Evolutionary conservation across 306 rosid genomes (phyloP).

Genomic region (Begonia masoniana): DNA sequence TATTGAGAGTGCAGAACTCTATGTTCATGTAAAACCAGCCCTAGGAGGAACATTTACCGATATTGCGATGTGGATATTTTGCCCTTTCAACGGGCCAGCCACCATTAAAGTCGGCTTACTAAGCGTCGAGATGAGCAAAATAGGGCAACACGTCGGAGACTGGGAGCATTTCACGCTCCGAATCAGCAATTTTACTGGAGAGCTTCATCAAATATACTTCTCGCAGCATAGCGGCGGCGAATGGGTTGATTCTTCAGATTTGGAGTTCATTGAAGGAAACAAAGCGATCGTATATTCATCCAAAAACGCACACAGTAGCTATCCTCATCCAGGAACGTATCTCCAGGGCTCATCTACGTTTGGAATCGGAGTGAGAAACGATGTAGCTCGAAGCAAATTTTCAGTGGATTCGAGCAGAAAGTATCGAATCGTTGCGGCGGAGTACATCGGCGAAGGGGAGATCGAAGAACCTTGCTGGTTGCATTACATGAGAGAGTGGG

Average conservation of each 20-base stretch:
- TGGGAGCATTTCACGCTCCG: slow-evolving; percentile 99
- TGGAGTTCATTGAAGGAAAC: slow-evolving; percentile 62
- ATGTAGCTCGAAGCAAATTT: slow-evolving; percentile 53
- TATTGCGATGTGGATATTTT: slow-evolving; percentile 71
- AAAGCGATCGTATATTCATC: slow-evolving; percentile 80
- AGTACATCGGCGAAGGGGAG: slow-evolving; percentile 62
- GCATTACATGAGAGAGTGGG: slow-evolving; percentile 97
- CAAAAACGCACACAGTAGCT: slow-evolving; percentile 81
- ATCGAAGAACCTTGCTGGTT: slow-evolving; percentile 82
- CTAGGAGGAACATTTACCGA: slow-evolving; percentile 70
- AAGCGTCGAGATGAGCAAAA: slow-evolving; percentile 52
- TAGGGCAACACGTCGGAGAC: slow-evolving; percentile 85
- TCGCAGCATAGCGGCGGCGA: slow-evolving; percentile 86
- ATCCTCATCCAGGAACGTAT: slow-evolving; percentile 68
- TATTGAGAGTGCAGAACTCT: slow-evolving; percentile 52
- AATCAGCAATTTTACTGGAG: slow-evolving; percentile 73
- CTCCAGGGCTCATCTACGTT: slow-evolving; percentile 69
- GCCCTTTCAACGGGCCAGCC: slow-evolving; percentile 66
- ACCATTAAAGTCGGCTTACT: slow-evolving; percentile 39
- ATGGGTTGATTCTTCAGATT: slow-evolving; percentile 59
- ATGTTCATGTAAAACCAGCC: slow-evolving; percentile 73
- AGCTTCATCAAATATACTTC: slow-evolving; percentile 72
- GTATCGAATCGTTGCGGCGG: slow-evolving; percentile 68
- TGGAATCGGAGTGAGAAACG: slow-evolving; percentile 73
- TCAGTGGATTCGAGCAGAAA: slow-evolving; percentile 55